phyloP scores from a whole-genome alignment of 129 eudicot species.

The Oenanthe sinensis region DNA sequence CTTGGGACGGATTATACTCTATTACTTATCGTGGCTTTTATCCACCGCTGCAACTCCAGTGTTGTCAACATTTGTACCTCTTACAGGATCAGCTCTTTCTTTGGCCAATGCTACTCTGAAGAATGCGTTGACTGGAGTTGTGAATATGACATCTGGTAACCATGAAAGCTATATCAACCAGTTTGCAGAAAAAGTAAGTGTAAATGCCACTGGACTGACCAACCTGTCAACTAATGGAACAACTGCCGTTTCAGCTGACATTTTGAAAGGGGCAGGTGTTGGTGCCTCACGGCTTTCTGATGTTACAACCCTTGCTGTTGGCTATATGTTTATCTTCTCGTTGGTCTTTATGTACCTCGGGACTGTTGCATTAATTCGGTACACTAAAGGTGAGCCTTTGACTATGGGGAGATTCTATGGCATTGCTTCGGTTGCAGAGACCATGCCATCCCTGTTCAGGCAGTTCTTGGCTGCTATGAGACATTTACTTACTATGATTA shows the following conservation, averaged over 20 bases:
- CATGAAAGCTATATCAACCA: constrained; percentile 36
- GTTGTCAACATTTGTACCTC: constrained; percentile 47
- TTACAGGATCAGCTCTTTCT: constrained; percentile 67
- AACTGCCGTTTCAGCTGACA: constrained; percentile 34
- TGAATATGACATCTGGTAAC: constrained; percentile 53
- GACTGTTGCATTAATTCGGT: constrained; percentile 55
- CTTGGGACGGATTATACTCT: constrained; percentile 63
- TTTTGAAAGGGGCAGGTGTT: constrained; percentile 45
- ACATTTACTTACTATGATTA: constrained; percentile 88
- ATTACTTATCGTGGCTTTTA: constrained; percentile 62
- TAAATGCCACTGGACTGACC: constrained; percentile 43
- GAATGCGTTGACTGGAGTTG: constrained; percentile 51
- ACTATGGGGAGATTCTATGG: constrained; percentile 85
- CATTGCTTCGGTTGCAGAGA: constrained; percentile 69
- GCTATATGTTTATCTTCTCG: constrained; percentile 69
- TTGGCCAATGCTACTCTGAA: constrained; percentile 75
- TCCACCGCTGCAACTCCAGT: constrained; percentile 61
- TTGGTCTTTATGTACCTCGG: constrained; percentile 62
- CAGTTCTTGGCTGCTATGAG: constrained; percentile 88
- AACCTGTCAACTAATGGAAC: constrained; percentile 41
- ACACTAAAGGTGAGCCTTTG: constrained; percentile 74
- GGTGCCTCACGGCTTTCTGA: constrained; percentile 68
- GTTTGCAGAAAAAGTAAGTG: constrained; percentile 41
- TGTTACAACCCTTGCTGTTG: constrained; percentile 88
- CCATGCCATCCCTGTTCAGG: constrained; percentile 77